Evolutionary conservation across 2,329 filamentous ascomycete genomes (phyloP), one percentile per base, ranked within the genome.

Genomic region (Macrophomina phaseolina): DNA sequence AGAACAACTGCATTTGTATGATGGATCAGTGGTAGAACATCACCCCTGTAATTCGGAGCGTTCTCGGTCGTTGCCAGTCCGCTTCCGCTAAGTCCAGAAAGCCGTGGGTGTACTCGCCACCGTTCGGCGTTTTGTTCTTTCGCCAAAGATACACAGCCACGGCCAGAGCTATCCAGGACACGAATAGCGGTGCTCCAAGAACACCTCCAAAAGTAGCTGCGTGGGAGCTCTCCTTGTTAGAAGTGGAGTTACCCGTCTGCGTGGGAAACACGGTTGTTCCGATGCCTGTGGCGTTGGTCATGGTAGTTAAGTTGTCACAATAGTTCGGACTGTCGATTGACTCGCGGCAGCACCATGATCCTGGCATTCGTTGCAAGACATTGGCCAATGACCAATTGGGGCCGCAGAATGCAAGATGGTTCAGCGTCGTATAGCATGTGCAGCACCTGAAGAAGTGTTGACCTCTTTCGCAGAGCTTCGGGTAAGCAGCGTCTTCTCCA

Each of bases 311-410:
- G 14, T 53, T 53, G 14, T 36, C 14, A n/a, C 30, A 53, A 30
- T 30, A 53, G 51, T 36, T 53, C 1, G 28, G 30, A n/a, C 28
- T 53, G 30, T 53, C n/a, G 12, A 30, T 36, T 1, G 51, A 36
- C 30, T 53, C 51, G 23, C 51, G 51, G 12, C 51, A 53, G 51
- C 51, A 53, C 51, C 51, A 36, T 14, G 30, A 34, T 9, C 51
- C 51, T 7, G 51, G 51, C 14, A 34, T 28, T 12, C 51, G 36
- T n/a, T 53, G 30, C n/a, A 53, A 30, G 30, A 53, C 51, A 34
- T 36, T 53, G 14, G 51, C 51, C 4, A 30, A 53, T 14, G 51
- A 34, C 51, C 30, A 53, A 5, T 53, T 36, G 5, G 51, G 36
- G 51, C 51, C n/a, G 30, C 51, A 30, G 48, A 34, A 30, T 53